Percentiles rank a stretch among this genome's conserved stretches.
phyloP scores from a whole-genome alignment of 1,139 yeast species.

The Blastobotrys illinoisensis region DNA sequence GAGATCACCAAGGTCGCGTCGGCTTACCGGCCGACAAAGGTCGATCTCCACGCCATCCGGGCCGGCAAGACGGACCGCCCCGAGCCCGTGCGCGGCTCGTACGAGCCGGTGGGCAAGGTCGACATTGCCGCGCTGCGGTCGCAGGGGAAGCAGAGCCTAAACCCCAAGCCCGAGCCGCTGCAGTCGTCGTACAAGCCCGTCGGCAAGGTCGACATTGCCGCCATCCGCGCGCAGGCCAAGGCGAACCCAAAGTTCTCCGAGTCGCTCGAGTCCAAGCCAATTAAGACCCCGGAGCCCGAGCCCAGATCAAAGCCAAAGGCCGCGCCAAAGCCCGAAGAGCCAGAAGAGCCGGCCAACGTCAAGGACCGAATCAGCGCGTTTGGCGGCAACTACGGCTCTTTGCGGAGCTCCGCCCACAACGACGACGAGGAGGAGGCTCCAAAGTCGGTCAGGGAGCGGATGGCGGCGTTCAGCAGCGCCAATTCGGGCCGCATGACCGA shows the following conservation, averaged over 20 bases:
- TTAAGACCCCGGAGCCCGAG: constrained; percentile 14
- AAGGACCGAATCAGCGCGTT: constrained; percentile 39
- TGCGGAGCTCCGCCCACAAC: constrained; percentile 4
- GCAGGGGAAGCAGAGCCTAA: constrained; percentile 31
- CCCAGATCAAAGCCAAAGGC: constrained; percentile 6
- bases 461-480: constrained; percentile 18
- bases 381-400: constrained; percentile 8
- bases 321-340: no score
- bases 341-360: constrained; percentile 40
- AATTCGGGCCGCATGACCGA: constrained; percentile 44
- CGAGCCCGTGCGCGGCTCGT: constrained; percentile 30
- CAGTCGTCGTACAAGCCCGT: constrained; percentile 47
- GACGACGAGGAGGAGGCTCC: constrained; percentile 17
- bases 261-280: constrained; percentile 12
- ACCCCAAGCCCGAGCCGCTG: constrained; percentile 26
- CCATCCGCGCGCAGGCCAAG: constrained; percentile 39
- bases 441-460: constrained; percentile 24
- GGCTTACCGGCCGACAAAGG: constrained; percentile 65
- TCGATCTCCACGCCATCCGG: constrained; percentile 40
- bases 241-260: constrained; percentile 15
- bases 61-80: constrained; percentile 21
- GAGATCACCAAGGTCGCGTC: constrained; percentile 51
- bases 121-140: constrained; percentile 45
- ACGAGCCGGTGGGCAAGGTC: constrained; percentile 54
- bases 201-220: constrained; percentile 52